Percentiles rank a stretch among this genome's conserved stretches.
phyloP scores from a whole-genome alignment of 768 basidiomycete species.

The Lepiota venenata region DNA sequence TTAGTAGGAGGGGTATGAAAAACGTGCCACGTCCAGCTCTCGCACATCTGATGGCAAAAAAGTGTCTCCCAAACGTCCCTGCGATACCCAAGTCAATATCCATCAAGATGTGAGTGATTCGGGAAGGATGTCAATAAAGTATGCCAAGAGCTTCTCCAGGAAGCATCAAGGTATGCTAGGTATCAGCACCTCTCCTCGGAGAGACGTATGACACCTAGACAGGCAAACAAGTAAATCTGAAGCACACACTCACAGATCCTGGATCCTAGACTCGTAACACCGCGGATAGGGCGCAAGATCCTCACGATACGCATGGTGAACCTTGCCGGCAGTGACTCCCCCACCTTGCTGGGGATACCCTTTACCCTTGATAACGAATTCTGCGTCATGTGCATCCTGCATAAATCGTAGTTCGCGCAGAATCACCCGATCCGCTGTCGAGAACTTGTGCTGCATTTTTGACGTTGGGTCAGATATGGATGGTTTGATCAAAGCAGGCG shows the following conservation, averaged over 20 bases:
- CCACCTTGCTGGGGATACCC: slow-evolving; percentile 27
- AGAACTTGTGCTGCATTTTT: slow-evolving; percentile 35
- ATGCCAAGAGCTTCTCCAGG: too few species aligned
- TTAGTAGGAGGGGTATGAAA: slow-evolving; percentile 56
- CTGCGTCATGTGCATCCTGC: slow-evolving; percentile 48
- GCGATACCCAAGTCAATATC: not conserved
- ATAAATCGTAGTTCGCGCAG: slow-evolving; percentile 52
- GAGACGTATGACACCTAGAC: not conserved
- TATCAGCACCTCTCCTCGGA: not conserved
- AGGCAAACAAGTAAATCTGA: slow-evolving; percentile 6
- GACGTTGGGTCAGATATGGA: not conserved
- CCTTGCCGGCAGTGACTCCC: slow-evolving; percentile 35
- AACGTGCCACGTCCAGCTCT: slow-evolving; percentile 62
- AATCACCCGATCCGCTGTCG: slow-evolving; percentile 60
- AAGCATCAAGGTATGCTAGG: too few species aligned
- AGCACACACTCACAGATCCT: slow-evolving; percentile 58
- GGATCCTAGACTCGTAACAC: slow-evolving; percentile 56
- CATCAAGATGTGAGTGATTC: not conserved
- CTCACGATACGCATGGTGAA: slow-evolving; percentile 50
- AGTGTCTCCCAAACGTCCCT: slow-evolving; percentile 72
- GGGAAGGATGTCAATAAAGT: not conserved
- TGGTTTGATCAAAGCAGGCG: not conserved
- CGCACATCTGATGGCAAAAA: slow-evolving; percentile 49
- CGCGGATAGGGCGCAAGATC: slow-evolving; percentile 66
- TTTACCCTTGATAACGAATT: slow-evolving; percentile 51